Evolutionary conservation across 176 grass and related monocot species (phyloP), one percentile per base, ranked within the genome.

Genomic region (Cenchrus americanus): DNA sequence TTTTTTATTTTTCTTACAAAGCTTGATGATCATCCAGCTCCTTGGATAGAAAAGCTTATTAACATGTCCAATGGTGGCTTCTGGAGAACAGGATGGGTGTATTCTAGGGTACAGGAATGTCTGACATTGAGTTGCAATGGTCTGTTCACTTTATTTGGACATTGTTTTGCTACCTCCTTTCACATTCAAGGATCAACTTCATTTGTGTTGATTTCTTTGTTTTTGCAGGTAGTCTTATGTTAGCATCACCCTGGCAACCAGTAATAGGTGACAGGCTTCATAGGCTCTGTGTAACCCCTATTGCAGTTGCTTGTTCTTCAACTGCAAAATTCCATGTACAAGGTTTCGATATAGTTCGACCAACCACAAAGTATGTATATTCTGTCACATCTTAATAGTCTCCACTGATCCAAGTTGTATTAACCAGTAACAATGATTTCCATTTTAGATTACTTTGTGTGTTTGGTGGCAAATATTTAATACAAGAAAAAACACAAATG

Each of bases 381-480:
- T 70, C 70, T 66, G 7, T 21, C 21, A 17, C 47, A 57, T 54
- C 15, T 32, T 32, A 58, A 24, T 11, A 32, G 12, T 69, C 40
- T 62, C 0, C 14, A 71, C 37, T 62, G 48, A 57, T 46, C 41
- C 7, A 42, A 44, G 4, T 78, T 53, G 47, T 77, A 8, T 73
- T 69, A 24, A 60, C 19, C 74, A 69, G 75, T 32, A 69, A 51
- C 48, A 32, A 14, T 88, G 13, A 71, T 77, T 46, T 77, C 52
- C 3, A 18, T 87, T 83, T 43, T 26, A 94, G 93, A 87, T 74
- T 94, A 87, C 53, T 92, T 66, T 94, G 92, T 90, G 86, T 86
- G 69, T 98, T 90, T 93, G 92, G 88, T 46, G 93, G 88, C 12
- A 86, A 93, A 22, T 95, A 93, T 86, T 88, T 98, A 79, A 69